Evolutionary conservation across 805 yeast species (phyloP), one percentile per base, ranked within the genome.

Genomic region (Cyberlindnera nakhonratchasimensis): DNA sequence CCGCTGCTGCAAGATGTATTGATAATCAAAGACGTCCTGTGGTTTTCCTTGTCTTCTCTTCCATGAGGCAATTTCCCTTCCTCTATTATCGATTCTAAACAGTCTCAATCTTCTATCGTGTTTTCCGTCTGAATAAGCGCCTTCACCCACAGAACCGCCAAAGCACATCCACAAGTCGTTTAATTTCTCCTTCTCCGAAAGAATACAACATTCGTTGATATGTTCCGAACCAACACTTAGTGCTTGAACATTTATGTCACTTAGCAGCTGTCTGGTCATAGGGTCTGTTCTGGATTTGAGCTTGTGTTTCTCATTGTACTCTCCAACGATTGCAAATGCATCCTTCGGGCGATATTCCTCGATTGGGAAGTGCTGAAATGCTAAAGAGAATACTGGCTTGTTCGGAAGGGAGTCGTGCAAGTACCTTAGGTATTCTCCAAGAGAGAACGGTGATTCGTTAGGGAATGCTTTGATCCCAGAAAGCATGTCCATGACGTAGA

Each of bases 191-290:
- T 37, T 52, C 24, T 55, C 56, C 1, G 60, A 47, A 39, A 74
- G 72, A 25, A 70, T 58, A 56, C 88, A 82, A 54, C 75, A 81
- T 45, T 81, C 87, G 55, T 82, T 82, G 39, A 77, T 75, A 56
- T 81, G 86, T 50, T 82, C 87, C 46, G 79, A 83, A 0, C 88
- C 88, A 21, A 80, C 84, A 42, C 81, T 71, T 2, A 75, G 70
- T 0, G 74, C 80, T 32, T 70, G 65, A 3, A 81, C 77, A 1
- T 78, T 75, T 4, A 71, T 46, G 5, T 66, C 61, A 16, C 64
- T 66, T 16, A 82, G 54, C 0, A 69, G 54, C 13, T 66, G 57
- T 34, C 77, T 63, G 52, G 75, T 73, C 2, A 72, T 69, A 0
- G 76, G 44, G 25, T 53, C 61, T 24, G 52, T 56, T 28, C 25